Evolutionary conservation across 768 basidiomycete genomes (phyloP).

Genomic region (Psilocybe cyanescens): DNA sequence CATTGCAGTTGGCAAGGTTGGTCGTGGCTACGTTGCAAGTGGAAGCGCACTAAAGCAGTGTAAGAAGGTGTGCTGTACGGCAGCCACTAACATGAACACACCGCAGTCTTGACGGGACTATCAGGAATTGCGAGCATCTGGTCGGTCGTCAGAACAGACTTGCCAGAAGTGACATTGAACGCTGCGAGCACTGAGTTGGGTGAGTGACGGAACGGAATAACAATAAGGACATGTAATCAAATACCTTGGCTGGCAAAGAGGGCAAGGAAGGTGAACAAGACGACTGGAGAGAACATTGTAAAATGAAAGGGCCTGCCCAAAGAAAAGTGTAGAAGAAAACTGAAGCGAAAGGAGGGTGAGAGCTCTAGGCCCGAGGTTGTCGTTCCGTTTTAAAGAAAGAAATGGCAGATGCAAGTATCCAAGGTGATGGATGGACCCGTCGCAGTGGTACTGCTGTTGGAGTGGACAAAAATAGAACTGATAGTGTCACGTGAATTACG

Average conservation of each 20-base stretch:
- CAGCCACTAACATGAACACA: constrained; percentile 17
- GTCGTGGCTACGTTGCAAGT: constrained; percentile 31
- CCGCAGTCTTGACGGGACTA: constrained; percentile 29
- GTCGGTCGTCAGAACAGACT: constrained; percentile 38
- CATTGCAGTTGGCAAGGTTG: constrained; percentile 43
- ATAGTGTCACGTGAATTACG: constrained; percentile 35
- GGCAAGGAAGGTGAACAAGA: constrained; percentile 38
- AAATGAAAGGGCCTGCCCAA: constrained; percentile 29
- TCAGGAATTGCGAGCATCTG: constrained; percentile 49
- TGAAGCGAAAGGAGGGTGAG: constrained; percentile 16
- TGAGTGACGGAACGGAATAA: not conserved
- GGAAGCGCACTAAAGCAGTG: constrained; percentile 35
- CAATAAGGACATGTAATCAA: not conserved
- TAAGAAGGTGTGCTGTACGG: not conserved
- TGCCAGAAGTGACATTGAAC: constrained; percentile 51
- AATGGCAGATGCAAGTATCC: constrained; percentile 11
- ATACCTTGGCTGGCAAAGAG: constrained; percentile 64
- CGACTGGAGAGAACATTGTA: constrained; percentile 33
- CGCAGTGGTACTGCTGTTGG: no score
- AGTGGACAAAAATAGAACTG: not conserved
- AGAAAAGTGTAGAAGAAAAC: constrained; percentile 21
- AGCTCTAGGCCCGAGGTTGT: constrained; percentile 1
- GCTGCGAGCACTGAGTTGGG: constrained; percentile 37
- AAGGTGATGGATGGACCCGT: constrained; percentile 1
- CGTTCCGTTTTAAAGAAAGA: not conserved